Percentiles rank a stretch among this genome's conserved stretches.
Conservation (phyloP, 441 rosid species). For the Theobroma grandiflorum region DNA sequence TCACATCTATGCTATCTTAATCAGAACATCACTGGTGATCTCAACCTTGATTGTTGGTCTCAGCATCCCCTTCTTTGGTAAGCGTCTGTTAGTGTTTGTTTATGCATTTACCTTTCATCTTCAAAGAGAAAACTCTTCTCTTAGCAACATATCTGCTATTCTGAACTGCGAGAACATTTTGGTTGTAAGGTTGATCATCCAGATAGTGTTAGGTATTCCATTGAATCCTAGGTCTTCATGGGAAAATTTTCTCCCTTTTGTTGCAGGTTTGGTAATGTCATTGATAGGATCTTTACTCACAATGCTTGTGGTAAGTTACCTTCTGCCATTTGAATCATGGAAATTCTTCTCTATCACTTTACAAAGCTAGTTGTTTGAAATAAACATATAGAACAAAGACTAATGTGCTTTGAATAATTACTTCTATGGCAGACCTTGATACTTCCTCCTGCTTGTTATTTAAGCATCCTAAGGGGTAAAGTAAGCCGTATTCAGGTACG, state of each 20-base stretch:
- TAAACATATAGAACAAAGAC: background rate
- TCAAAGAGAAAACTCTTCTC: background rate
- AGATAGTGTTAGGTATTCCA: background rate
- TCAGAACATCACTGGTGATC: slow-evolving; percentile 71
- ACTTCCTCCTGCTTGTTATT: slow-evolving; percentile 84
- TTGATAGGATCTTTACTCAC: slow-evolving; percentile 91
- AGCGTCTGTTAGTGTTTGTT: slow-evolving; percentile 4
- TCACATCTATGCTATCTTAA: slow-evolving; percentile 59
- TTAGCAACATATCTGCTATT: background rate
- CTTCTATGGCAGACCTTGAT: slow-evolving; percentile 67
- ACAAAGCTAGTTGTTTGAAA: background rate
- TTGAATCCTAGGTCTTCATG: background rate
- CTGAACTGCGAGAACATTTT: background rate
- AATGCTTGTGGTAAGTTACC: slow-evolving; percentile 85
- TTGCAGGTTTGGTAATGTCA: slow-evolving; percentile 88
- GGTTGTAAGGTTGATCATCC: background rate
- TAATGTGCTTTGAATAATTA: background rate
- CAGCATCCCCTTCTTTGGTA: slow-evolving; percentile 85
- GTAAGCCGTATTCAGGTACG: slow-evolving; percentile 64
- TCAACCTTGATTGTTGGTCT: slow-evolving; percentile 83
- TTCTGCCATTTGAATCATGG: background rate
- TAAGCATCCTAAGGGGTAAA: slow-evolving; percentile 72
- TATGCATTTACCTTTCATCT: background rate
- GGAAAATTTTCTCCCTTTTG: background rate
- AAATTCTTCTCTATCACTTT: background rate